phyloP scores from a whole-genome alignment of 768 basidiomycete species.

The Hortiboletus flavorubellus region DNA sequence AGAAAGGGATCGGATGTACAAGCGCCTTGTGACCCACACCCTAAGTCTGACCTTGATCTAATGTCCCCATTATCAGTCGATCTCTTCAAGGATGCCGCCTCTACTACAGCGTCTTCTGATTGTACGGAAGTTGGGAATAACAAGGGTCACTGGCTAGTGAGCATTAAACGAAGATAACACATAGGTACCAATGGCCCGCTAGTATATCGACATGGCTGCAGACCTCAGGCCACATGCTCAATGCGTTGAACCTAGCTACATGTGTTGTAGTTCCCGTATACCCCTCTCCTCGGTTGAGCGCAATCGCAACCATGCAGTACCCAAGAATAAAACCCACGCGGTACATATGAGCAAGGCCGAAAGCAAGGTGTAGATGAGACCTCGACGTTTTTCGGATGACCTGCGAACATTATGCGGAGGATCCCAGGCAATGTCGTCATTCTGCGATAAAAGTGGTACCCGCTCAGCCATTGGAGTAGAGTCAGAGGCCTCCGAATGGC shows the following conservation, averaged over 20 bases:
- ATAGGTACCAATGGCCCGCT: background rate
- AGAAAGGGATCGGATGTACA: slow-evolving; percentile 12
- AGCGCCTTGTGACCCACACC: background rate
- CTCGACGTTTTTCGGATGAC: slow-evolving; percentile 43
- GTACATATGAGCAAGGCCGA: slow-evolving; percentile 41
- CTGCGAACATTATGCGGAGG: slow-evolving; percentile 17
- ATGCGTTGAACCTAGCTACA: background rate
- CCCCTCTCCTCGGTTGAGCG: slow-evolving; percentile 40
- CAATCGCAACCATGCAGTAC: slow-evolving; percentile 56
- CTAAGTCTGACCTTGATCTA: slow-evolving; percentile 7
- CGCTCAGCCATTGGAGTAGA: slow-evolving; percentile 2
- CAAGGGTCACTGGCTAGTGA: slow-evolving; percentile 33
- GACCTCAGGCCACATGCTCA: background rate
- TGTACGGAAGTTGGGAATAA: slow-evolving; percentile 30
- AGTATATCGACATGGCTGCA: background rate
- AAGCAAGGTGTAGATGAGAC: slow-evolving; percentile 45
- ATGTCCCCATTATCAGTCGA: slow-evolving; percentile 22
- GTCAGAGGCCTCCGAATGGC: background rate
- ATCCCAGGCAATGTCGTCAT: slow-evolving; percentile 3
- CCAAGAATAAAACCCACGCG: slow-evolving; percentile 65
- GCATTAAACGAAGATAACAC: slow-evolving; percentile 20
- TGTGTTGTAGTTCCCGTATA: background rate
- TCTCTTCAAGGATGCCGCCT: slow-evolving; percentile 23
- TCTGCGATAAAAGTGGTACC: slow-evolving; percentile 12
- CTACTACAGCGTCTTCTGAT: slow-evolving; percentile 31